These are phyloP conservation scores for Miscanthus lutarioriparius DNA, from an alignment of 176 grass and related monocot genomes.

Conservation along the genomic window DNA sequence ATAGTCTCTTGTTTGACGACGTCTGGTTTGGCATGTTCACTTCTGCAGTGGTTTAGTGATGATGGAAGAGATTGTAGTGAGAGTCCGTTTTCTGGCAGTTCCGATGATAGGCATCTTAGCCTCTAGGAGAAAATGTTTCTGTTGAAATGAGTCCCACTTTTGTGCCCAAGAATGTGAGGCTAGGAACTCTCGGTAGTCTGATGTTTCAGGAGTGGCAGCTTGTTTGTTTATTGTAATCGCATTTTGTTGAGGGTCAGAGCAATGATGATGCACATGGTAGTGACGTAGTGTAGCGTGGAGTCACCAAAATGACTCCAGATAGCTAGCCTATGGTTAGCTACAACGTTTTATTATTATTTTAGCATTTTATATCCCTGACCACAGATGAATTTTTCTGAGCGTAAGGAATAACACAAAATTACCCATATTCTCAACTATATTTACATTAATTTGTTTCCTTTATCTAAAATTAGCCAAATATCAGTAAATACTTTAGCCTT, in stretches of 20 bases:
- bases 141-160: not conserved
- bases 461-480: not conserved
- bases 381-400: not conserved
- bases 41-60: slow-evolving; percentile 17
- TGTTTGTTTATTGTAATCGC: not conserved
- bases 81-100: not conserved
- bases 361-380: not conserved
- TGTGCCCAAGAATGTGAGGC: slow-evolving; percentile 4
- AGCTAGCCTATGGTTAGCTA: not conserved
- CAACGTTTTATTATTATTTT: not conserved
- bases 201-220: not conserved
- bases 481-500: not conserved
- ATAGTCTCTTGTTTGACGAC: not conserved
- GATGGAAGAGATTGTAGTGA: not conserved
- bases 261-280: too few species aligned
- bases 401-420: not conserved
- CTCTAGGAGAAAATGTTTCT: not conserved
- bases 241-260: not conserved
- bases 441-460: not conserved
- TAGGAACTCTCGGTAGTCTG: not conserved
- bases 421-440: not conserved
- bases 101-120: not conserved
- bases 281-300: not conserved
- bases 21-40: not conserved
- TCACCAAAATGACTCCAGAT: not conserved